A percentile compares a stretch with the other conserved stretches of the same genome.
Evolutionary conservation across 1,284 basidiomycete genomes (phyloP).

Genomic region (Tilletia indica): DNA sequence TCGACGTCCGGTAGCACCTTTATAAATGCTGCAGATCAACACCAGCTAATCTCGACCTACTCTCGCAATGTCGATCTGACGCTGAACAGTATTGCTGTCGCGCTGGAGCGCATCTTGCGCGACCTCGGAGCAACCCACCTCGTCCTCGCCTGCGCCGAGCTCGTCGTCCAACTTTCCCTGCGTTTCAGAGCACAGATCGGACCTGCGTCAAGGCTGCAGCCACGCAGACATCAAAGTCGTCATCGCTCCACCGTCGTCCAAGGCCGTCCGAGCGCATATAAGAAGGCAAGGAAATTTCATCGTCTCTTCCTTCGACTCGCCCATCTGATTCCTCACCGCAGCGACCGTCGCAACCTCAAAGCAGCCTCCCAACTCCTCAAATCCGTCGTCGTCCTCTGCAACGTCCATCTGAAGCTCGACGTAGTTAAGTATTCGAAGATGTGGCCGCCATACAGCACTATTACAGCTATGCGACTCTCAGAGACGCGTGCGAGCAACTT

Average conservation of each 20-base stretch:
- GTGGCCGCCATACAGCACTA: neutral
- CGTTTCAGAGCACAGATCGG: neutral
- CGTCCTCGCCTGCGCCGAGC: neutral
- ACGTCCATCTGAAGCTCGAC: neutral
- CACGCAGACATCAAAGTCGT: neutral
- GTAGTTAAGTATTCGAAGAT: neutral
- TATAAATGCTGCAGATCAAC: neutral
- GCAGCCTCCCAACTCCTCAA: neutral
- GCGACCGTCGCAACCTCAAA: neutral
- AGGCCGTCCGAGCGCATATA: neutral
- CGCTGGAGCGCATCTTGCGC: neutral
- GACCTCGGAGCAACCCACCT: conserved; percentile 1
- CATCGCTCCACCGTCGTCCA: neutral
- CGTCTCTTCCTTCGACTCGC: neutral
- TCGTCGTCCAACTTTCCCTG: neutral
- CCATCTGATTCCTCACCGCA: neutral
- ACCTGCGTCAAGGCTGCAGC: neutral
- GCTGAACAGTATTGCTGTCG: neutral
- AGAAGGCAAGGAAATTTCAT: neutral
- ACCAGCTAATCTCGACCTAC: neutral
- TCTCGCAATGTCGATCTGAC: neutral
- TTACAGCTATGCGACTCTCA: neutral
- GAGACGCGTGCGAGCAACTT: neutral
- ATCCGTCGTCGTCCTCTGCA: neutral
- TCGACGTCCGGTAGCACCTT: neutral